A percentile compares a stretch with the other conserved stretches of the same genome.
These are phyloP conservation scores for Strobilomyces confusus DNA, from an alignment of 768 basidiomycete genomes.

Conservation along the genomic window DNA sequence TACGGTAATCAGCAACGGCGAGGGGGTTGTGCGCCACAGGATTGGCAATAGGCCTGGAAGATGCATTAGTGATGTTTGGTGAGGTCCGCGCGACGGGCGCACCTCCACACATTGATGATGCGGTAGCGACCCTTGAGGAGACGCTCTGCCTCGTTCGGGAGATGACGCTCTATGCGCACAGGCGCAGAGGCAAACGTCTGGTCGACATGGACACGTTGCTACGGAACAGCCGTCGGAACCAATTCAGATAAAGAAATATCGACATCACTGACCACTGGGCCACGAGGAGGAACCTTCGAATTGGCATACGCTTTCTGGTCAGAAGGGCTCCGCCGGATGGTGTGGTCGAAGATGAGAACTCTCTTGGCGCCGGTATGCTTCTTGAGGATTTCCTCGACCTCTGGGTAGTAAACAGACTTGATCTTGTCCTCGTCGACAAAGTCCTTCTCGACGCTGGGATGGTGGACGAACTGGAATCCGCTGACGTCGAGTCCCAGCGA, in stretches of 20 bases:
- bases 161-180: conserved; percentile 37
- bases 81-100: not conserved
- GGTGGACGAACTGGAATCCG: conserved; percentile 42
- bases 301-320: conserved; percentile 1
- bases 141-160: conserved; percentile 38
- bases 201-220: conserved; percentile 44
- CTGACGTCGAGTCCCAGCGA: conserved; percentile 34
- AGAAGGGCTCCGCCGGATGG: conserved; percentile 31
- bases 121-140: conserved; percentile 39
- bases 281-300: conserved; percentile 16
- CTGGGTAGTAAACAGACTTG: conserved; percentile 36
- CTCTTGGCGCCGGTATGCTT: conserved; percentile 35
- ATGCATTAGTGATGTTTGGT: not conserved
- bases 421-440: conserved; percentile 40
- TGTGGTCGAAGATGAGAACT: conserved; percentile 45
- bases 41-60: conserved; percentile 33
- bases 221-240: not conserved
- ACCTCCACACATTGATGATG: conserved; percentile 47
- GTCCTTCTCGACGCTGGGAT: conserved; percentile 34
- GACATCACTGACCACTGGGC: conserved; percentile 32
- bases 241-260: not conserved
- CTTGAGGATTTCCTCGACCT: conserved; percentile 41
- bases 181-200: conserved; percentile 38
- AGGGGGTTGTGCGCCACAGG: conserved; percentile 39
- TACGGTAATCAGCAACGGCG: conserved; percentile 39